phyloP scores from a whole-genome alignment of 768 basidiomycete species.

The Cystobasidium ongulense region DNA sequence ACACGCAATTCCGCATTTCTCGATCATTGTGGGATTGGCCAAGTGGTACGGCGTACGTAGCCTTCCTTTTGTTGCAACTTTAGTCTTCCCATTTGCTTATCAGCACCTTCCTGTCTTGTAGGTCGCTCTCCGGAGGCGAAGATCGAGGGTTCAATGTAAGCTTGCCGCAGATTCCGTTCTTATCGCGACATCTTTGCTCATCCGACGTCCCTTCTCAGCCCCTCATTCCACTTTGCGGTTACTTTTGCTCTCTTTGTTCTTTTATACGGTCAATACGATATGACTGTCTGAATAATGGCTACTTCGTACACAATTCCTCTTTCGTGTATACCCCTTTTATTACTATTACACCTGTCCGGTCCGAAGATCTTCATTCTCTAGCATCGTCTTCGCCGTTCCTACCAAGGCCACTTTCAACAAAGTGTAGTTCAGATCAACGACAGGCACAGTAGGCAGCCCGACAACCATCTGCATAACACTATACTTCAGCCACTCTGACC shows the following conservation, averaged over 20 bases:
- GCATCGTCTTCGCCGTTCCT: too few relatives aligned
- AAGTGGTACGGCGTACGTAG: constrained; percentile 12
- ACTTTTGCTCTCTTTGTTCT: not conserved
- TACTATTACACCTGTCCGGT: too few relatives aligned
- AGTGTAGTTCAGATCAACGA: too few relatives aligned
- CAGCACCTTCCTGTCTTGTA: not conserved
- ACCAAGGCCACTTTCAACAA: too few relatives aligned
- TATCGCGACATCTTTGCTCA: not conserved
- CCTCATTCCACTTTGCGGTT: not conserved
- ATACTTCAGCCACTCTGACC: too few relatives aligned
- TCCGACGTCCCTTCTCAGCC: not conserved
- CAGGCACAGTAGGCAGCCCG: too few relatives aligned
- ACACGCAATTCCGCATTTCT: not conserved
- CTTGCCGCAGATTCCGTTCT: not conserved
- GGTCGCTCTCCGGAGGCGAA: constrained; percentile 11
- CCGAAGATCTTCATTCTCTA: too few relatives aligned
- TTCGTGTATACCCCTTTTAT: too few relatives aligned
- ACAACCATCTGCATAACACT: too few relatives aligned
- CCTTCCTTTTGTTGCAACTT: not conserved
- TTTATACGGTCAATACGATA: not conserved
- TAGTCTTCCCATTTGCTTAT: not conserved
- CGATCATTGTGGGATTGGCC: constrained; percentile 2
- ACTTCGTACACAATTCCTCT: too few relatives aligned
- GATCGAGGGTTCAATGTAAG: not conserved
- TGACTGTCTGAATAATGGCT: too few relatives aligned